These are phyloP conservation scores for Pterocarpus santalinus DNA, from an alignment of 306 rosid genomes.

Conservation along the genomic window DNA sequence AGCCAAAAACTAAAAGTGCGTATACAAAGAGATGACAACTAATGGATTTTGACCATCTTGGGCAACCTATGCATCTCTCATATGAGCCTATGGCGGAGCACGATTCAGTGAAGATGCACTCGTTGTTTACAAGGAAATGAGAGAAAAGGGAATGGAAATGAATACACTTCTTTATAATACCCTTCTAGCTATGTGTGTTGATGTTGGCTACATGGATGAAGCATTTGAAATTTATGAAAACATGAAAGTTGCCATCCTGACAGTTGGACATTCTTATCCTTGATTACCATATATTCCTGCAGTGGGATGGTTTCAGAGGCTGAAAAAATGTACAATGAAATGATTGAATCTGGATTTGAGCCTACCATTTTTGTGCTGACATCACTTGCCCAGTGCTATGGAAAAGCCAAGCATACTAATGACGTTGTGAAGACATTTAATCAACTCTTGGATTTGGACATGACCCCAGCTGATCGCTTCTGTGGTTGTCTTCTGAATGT, in stretches of 20 bases:
- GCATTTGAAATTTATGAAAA: constrained; percentile 77
- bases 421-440: constrained; percentile 86
- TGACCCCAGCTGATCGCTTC: constrained; percentile 80
- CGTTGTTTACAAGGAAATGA: constrained; percentile 80
- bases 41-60: constrained; percentile 71
- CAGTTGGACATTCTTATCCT: constrained; percentile 95
- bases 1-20: not conserved
- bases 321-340: constrained; percentile 74
- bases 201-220: constrained; percentile 74
- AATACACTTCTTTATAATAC: constrained; percentile 77
- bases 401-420: constrained; percentile 84
- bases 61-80: constrained; percentile 75
- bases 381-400: constrained; percentile 92
- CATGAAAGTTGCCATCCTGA: constrained; percentile 76
- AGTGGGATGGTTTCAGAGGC: constrained; percentile 81
- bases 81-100: constrained; percentile 82
- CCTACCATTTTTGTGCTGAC: constrained; percentile 90
- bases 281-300: constrained; percentile 89
- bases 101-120: constrained; percentile 82
- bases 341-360: constrained; percentile 84
- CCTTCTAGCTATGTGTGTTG: constrained; percentile 90
- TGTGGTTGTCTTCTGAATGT: constrained; percentile 95
- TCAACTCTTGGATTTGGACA: constrained; percentile 72
- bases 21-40: constrained; percentile 78
- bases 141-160: constrained; percentile 75